A percentile compares a stretch with the other conserved stretches of the same genome.
These are phyloP conservation scores for Corynespora cassiicola DNA, from an alignment of 2,329 filamentous ascomycete genomes.

Conservation along the genomic window DNA sequence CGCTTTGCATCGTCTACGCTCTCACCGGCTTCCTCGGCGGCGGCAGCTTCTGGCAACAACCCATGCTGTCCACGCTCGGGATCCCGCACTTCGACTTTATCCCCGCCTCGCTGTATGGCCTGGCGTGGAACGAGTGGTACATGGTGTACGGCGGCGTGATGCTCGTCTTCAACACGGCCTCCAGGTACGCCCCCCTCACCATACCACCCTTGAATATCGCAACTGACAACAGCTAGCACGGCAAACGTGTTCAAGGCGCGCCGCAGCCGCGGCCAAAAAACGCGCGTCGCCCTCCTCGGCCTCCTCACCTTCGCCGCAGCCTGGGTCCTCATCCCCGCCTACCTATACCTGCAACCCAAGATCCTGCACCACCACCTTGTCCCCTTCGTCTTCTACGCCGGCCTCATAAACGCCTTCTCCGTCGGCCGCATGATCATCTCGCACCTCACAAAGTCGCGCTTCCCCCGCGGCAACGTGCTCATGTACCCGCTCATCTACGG, in stretches of 20 bases:
- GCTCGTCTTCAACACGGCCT: constrained; percentile 82
- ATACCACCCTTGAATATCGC: constrained; percentile 2
- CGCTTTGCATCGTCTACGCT: constrained; percentile 80
- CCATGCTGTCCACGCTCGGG: constrained; percentile 75
- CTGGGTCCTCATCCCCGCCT: constrained; percentile 78
- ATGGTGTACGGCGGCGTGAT: constrained; percentile 85
- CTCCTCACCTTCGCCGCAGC: constrained; percentile 80
- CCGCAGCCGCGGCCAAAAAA: constrained; percentile 73
- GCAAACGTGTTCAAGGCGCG: constrained; percentile 85
- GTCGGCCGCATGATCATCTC: constrained; percentile 96
- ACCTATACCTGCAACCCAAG: constrained; percentile 82
- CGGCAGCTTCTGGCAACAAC: constrained; percentile 90
- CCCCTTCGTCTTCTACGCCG: constrained; percentile 87
- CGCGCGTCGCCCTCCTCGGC: constrained; percentile 78
- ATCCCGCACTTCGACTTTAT: constrained; percentile 69
- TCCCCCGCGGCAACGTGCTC: constrained; percentile 90
- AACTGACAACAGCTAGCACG: constrained; percentile 57
- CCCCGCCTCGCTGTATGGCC: constrained; percentile 73
- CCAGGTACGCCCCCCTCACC: constrained; percentile 56
- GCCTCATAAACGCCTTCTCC: constrained; percentile 90
- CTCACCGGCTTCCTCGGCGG: constrained; percentile 86
- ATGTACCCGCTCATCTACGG: constrained; percentile 78
- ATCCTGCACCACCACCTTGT: constrained; percentile 85
- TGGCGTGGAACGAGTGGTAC: constrained; percentile 92
- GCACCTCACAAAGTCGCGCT: constrained; percentile 84